Evolutionary conservation across 129 eudicot species (phyloP).

Genomic region (Centrapalus pauciflorus): DNA sequence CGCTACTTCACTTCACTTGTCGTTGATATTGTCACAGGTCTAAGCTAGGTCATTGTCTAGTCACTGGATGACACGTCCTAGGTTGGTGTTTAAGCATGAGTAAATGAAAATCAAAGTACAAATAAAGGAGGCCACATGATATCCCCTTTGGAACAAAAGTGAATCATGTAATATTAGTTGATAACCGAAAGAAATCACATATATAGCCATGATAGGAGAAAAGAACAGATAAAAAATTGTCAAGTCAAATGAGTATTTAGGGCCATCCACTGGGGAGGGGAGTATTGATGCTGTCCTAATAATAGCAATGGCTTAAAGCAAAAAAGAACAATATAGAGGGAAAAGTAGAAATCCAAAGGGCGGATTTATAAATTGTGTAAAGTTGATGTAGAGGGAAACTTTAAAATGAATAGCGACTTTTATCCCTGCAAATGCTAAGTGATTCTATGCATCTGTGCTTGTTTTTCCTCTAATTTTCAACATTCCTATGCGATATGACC

Average conservation of each 20-base stretch:
- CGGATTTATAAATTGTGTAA: conserved; percentile 30
- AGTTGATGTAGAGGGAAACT: conserved; percentile 33
- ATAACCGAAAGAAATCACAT: conserved; percentile 12
- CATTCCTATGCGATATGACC: conserved; percentile 66
- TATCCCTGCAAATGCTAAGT: conserved; percentile 46
- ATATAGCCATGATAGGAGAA: not conserved
- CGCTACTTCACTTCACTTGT: not conserved
- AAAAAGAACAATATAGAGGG: conserved; percentile 21
- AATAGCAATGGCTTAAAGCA: conserved; percentile 22
- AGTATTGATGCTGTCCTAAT: conserved; percentile 48
- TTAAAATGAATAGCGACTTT: conserved; percentile 19
- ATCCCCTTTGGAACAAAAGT: conserved; percentile 5
- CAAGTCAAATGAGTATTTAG: conserved; percentile 34
- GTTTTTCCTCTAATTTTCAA: conserved; percentile 39
- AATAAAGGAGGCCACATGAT: conserved; percentile 10
- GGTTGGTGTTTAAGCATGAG: conserved; percentile 1
- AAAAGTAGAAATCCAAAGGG: conserved; percentile 28
- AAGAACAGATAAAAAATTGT: conserved; percentile 11
- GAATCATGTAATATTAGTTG: not conserved
- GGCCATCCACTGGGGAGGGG: conserved; percentile 37
- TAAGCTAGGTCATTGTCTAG: too few species aligned
- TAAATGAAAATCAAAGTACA: conserved; percentile 4
- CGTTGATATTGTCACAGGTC: too few species aligned
- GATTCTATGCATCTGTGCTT: conserved; percentile 38
- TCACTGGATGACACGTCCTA: not conserved